A percentile compares a stretch with the other conserved stretches of the same genome.
These are phyloP conservation scores for Mucuna pruriens DNA, from an alignment of 306 rosid genomes.

Conservation along the genomic window DNA sequence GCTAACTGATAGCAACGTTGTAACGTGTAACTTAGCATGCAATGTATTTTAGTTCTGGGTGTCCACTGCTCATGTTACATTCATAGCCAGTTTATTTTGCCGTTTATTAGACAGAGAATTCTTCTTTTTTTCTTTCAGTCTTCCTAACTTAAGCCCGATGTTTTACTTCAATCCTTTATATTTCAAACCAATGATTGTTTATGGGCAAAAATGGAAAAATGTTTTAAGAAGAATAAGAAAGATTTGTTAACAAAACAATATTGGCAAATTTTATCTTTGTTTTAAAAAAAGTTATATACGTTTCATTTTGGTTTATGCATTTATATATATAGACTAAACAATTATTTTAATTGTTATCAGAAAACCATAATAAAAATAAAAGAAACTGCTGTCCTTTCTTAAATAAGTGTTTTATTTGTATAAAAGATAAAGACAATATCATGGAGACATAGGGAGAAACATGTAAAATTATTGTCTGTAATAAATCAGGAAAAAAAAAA, in stretches of 20 bases:
- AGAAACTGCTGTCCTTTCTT: neutral
- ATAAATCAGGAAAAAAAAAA: neutral
- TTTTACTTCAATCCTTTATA: too few species aligned
- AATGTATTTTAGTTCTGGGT: constrained; percentile 6
- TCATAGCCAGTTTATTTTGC: neutral
- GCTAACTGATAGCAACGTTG: constrained; percentile 18
- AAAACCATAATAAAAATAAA: neutral
- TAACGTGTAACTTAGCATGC: constrained; percentile 46
- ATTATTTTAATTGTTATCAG: neutral
- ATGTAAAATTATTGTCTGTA: neutral
- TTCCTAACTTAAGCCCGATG: too few species aligned
- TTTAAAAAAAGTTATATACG: too few species aligned
- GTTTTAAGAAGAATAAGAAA: neutral
- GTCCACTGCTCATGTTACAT: constrained; percentile 20
- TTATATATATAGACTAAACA: too few species aligned
- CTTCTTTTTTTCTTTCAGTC: too few species aligned
- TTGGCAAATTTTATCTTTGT: too few species aligned
- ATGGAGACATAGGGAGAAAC: neutral
- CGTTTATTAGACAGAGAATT: neutral
- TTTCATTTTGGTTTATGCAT: too few species aligned
- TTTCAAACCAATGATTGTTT: too few species aligned
- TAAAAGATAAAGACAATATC: neutral
- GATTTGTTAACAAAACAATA: neutral
- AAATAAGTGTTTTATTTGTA: neutral
- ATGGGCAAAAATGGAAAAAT: too few species aligned